phyloP scores from a whole-genome alignment of 345 rosid genomes.

The Psidium guajava region DNA sequence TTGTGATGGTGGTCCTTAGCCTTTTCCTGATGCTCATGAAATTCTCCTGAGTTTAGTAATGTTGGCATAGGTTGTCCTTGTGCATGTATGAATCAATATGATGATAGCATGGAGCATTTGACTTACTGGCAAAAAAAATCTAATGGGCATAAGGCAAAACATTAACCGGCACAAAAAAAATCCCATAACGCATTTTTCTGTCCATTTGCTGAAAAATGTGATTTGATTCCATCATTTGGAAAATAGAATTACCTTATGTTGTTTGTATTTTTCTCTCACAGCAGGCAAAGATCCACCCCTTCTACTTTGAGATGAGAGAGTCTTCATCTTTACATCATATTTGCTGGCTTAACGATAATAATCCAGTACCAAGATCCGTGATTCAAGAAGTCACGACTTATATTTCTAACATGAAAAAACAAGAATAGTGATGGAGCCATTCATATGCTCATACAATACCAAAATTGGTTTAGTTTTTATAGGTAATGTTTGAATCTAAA shows the following conservation, averaged over 20 bases:
- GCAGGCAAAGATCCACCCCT: slow-evolving; percentile 26
- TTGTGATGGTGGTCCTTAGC: too few species aligned
- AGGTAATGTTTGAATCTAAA: neutral
- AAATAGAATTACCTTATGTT: slow-evolving; percentile 33
- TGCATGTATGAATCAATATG: too few species aligned
- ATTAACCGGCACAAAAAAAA: too few species aligned
- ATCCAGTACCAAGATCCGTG: neutral
- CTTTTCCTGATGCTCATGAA: too few species aligned
- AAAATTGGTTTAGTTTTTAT: neutral
- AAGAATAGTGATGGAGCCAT: neutral
- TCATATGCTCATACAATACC: neutral
- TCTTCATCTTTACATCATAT: neutral
- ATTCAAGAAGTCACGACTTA: neutral
- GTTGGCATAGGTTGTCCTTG: too few species aligned
- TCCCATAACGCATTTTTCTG: neutral
- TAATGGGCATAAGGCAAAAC: too few species aligned
- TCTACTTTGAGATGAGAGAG: too few species aligned
- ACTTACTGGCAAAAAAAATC: too few species aligned
- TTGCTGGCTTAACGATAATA: neutral
- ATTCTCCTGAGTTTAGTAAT: too few species aligned
- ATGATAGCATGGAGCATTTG: too few species aligned
- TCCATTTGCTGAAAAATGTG: neutral
- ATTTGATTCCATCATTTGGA: neutral
- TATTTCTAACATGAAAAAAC: neutral
- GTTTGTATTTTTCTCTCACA: slow-evolving; percentile 46